Base-by-base conservation (phyloP, 176 grass and related monocot species). In the Triticum turgidum region DNA sequence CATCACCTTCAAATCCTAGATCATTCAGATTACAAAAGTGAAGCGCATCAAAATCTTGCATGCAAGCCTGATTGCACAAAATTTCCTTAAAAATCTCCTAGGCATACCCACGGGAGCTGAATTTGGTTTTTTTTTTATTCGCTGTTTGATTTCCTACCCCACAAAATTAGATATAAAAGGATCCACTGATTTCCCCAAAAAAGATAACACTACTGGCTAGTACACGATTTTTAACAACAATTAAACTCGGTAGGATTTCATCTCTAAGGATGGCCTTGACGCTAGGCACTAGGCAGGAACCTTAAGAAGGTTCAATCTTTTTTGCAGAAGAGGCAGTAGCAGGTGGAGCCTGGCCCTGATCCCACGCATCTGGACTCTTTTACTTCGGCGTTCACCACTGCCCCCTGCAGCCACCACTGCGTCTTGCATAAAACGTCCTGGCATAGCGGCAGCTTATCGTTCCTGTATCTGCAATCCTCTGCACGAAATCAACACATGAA, bases 391-490 rank as follows among this genome's bases (percentile, higher is more conserved):
- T 75, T 75, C 72, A 75, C 72, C 42, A 49, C 22, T 22, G 13
- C 72, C 15, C 42, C 72, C 13, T 75, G 42, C 41, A 75, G 12
- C 72, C 72, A 75, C 42, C 72, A 75, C 72, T 17, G 1, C 12
- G 72, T 49, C 72, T 75, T 75, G 72, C 72, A 75, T 22, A 24
- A 49, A 44, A 41, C 72, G 0, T 75, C 72, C 7, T 14, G 12
- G n/a, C 72, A 75, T 5, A 75, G 1, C 13, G 72, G 72, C 72
- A 75, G 3, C 12, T 42, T 44, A 5, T 49, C 45, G 13, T 44
- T 29, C 27, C 42, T 75, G 72, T 75, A 75, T 27, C 72, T 74
- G 71, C 71, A 74, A 17, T 74, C 71, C 39, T 73, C 70, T 73
- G 70, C 38, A 71, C 54, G 9, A 12, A n/a, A 41, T 6, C 5